Evolutionary conservation across 2,329 filamentous ascomycete genomes (phyloP).

Genomic region (Colletotrichum sp.): DNA sequence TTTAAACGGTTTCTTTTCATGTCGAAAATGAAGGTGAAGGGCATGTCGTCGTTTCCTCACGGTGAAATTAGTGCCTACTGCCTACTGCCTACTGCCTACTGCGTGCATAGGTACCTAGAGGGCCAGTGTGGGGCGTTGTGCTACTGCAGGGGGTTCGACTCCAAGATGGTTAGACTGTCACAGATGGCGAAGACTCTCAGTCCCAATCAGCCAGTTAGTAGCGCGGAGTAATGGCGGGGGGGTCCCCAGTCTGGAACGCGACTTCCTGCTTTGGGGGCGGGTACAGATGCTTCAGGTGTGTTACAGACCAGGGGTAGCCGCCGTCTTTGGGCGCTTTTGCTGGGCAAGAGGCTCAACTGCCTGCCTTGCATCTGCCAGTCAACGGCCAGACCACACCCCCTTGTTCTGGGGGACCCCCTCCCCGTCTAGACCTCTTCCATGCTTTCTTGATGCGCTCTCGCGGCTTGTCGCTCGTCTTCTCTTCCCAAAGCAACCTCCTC

Average conservation of each 20-base stretch:
- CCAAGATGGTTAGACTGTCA: background rate
- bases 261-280: background rate
- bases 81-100: too few relatives aligned
- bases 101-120: too few relatives aligned
- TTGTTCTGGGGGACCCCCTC: background rate
- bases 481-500: slow-evolving; percentile 24
- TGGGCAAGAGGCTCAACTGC: background rate
- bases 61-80: background rate
- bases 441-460: background rate
- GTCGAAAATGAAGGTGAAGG: background rate
- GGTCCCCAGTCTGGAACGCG: slow-evolving; percentile 1
- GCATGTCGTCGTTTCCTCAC: background rate
- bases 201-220: background rate
- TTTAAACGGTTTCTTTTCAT: background rate
- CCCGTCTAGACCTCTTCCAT: background rate
- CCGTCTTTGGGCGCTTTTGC: background rate
- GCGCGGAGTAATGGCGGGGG: background rate
- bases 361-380: background rate
- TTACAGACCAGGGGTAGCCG: slow-evolving; percentile 46
- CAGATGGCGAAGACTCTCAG: background rate
- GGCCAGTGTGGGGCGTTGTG: background rate
- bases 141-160: background rate
- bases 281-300: slow-evolving; percentile 49
- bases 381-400: background rate
- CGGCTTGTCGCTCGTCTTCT: background rate